Evolutionary conservation across 345 rosid genomes (phyloP).

Genomic region (Schrenkiella parvula): DNA sequence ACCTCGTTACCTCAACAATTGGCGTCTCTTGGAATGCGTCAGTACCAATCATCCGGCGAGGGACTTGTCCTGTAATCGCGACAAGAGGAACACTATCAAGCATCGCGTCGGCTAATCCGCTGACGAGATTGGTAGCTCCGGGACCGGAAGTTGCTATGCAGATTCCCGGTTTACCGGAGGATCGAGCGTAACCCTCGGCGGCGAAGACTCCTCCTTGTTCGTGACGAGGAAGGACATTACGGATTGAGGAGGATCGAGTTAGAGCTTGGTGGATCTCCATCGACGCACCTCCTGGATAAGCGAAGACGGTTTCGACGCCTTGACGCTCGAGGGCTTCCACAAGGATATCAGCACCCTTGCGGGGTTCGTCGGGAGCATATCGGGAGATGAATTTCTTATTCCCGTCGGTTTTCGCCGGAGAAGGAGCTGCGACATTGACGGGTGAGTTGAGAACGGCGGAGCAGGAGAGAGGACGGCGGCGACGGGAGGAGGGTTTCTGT

Average conservation of each 20-base stretch:
- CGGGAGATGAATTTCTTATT: slow-evolving; percentile 33
- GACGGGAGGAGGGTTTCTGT: slow-evolving; percentile 13
- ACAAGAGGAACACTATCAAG: slow-evolving; percentile 91
- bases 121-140: slow-evolving; percentile 86
- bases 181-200: slow-evolving; percentile 89
- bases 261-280: slow-evolving; percentile 99
- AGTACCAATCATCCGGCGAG: slow-evolving; percentile 90
- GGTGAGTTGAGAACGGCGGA: slow-evolving; percentile 28
- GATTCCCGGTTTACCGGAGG: slow-evolving; percentile 82
- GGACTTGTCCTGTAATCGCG: slow-evolving; percentile 89
- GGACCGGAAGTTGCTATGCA: slow-evolving; percentile 98
- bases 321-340: slow-evolving; percentile 89
- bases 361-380: slow-evolving; percentile 61
- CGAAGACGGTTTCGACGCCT: slow-evolving; percentile 79
- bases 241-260: slow-evolving; percentile 72
- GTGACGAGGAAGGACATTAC: slow-evolving; percentile 90
- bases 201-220: slow-evolving; percentile 97
- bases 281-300: slow-evolving; percentile 95
- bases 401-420: not conserved
- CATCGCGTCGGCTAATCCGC: slow-evolving; percentile 83
- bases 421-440: slow-evolving; percentile 7
- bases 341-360: slow-evolving; percentile 90
- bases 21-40: slow-evolving; percentile 97
- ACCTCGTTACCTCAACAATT: slow-evolving; percentile 83
- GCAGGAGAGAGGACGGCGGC: slow-evolving; percentile 35